These are phyloP conservation scores for Hansenula lynferdii DNA, from an alignment of 1,139 yeast species.

Conservation along the genomic window DNA sequence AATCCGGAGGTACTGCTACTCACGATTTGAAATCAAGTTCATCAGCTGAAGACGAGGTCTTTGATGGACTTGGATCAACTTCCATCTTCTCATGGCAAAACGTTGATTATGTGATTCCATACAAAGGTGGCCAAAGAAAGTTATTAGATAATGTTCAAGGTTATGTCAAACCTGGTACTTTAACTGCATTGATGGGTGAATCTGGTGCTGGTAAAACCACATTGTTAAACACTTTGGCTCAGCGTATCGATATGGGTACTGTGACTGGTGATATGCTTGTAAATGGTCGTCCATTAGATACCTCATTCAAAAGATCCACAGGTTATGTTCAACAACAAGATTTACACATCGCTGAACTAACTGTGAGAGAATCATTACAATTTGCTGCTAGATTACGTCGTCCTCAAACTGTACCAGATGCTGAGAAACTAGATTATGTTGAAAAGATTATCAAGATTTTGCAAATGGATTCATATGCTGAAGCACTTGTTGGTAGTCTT, in stretches of 20 bases:
- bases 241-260: constrained; percentile 45
- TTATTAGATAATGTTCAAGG: constrained; percentile 51
- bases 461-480: constrained; percentile 43
- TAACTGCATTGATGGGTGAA: constrained; percentile 65
- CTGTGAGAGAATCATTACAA: constrained; percentile 45
- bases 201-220: constrained; percentile 76
- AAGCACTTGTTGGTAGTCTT: constrained; percentile 42
- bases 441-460: constrained; percentile 41
- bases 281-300: constrained; percentile 40
- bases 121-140: constrained; percentile 30
- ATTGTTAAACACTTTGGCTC: constrained; percentile 52
- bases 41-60: constrained; percentile 9
- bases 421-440: constrained; percentile 40
- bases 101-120: constrained; percentile 33
- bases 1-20: constrained; percentile 4
- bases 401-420: constrained; percentile 35
- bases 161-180: constrained; percentile 51
- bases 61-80: constrained; percentile 13
- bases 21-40: constrained; percentile 10
- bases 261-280: constrained; percentile 53
- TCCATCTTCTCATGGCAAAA: constrained; percentile 36
- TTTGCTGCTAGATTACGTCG: constrained; percentile 48
- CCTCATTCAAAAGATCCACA: constrained; percentile 44
- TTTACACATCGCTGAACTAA: constrained; percentile 42
- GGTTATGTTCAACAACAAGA: constrained; percentile 59